phyloP scores from a whole-genome alignment of 768 basidiomycete species.

The Cystofilobasidium ferigula region DNA sequence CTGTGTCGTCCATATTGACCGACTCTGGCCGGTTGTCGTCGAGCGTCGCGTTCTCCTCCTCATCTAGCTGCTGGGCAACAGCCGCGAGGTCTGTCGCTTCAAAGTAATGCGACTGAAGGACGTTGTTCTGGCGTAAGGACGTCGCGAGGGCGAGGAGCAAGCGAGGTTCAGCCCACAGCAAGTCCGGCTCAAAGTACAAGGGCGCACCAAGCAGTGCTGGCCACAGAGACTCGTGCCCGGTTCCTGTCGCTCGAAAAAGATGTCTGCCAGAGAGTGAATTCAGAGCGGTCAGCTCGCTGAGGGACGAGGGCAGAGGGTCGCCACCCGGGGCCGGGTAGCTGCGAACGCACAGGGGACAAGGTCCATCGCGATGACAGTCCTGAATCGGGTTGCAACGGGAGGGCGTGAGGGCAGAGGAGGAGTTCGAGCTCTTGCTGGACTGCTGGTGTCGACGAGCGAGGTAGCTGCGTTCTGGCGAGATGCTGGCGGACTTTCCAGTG shows the following conservation, averaged over 20 bases:
- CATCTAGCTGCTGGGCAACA: conserved; percentile 22
- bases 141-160: neutral
- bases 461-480: too few species aligned
- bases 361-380: conserved; percentile 10
- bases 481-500: too few species aligned
- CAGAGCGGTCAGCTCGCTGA: neutral
- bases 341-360: conserved; percentile 13
- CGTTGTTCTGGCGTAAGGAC: conserved; percentile 17
- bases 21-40: conserved; percentile 69
- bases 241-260: conserved; percentile 24
- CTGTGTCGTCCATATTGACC: conserved; percentile 36
- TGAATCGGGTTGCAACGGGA: too few species aligned
- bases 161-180: neutral
- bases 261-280: neutral
- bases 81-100: conserved; percentile 21
- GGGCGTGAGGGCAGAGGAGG: too few species aligned
- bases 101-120: conserved; percentile 20
- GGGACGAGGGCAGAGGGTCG: neutral
- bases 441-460: too few species aligned
- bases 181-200: too few species aligned
- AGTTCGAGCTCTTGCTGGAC: too few species aligned
- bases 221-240: conserved; percentile 17
- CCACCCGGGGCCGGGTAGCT: neutral
- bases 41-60: conserved; percentile 55
- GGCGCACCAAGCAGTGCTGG: neutral